These are phyloP conservation scores for Ustilago vetiveriae DNA, from an alignment of 1,284 basidiomycete species.

Conservation along the genomic window DNA sequence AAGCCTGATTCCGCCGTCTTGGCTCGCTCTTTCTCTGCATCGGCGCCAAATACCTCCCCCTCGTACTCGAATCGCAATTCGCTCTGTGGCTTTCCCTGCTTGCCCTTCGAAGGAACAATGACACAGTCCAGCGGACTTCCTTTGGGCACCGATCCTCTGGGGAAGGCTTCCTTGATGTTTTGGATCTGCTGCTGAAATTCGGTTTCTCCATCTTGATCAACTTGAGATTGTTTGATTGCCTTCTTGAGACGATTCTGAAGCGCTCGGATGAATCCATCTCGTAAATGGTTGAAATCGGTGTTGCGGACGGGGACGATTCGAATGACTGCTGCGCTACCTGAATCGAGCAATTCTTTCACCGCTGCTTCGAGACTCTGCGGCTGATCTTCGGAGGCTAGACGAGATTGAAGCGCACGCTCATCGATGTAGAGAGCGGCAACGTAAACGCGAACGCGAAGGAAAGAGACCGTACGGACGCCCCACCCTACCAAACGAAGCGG, in stretches of 20 bases:
- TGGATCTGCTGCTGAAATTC: slow-evolving; percentile 66
- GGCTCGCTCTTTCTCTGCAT: slow-evolving; percentile 7
- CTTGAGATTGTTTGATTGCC: slow-evolving; percentile 60
- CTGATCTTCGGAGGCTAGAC: neutral
- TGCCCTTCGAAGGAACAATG: slow-evolving; percentile 6
- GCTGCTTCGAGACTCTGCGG: slow-evolving; percentile 47
- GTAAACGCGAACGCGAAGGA: slow-evolving; percentile 83
- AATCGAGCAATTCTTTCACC: slow-evolving; percentile 38
- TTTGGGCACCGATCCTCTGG: slow-evolving; percentile 69
- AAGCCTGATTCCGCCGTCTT: slow-evolving; percentile 18
- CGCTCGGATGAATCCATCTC: slow-evolving; percentile 82
- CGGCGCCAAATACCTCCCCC: slow-evolving; percentile 44
- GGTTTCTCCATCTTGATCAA: slow-evolving; percentile 24
- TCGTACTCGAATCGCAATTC: slow-evolving; percentile 48
- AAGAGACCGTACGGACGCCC: slow-evolving; percentile 83
- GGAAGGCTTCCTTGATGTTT: slow-evolving; percentile 69
- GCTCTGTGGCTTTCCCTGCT: neutral
- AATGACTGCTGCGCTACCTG: slow-evolving; percentile 43
- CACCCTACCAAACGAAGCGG: slow-evolving; percentile 74
- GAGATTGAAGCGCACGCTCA: slow-evolving; percentile 64
- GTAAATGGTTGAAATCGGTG: slow-evolving; percentile 82
- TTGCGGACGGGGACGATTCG: slow-evolving; percentile 77
- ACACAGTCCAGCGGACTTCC: slow-evolving; percentile 69
- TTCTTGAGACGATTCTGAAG: slow-evolving; percentile 75
- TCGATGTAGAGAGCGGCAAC: slow-evolving; percentile 87